Evolutionary conservation across 164 flowering plant species (phyloP), one percentile per base, ranked within the genome.

Genomic region (Akebia trifoliata): DNA sequence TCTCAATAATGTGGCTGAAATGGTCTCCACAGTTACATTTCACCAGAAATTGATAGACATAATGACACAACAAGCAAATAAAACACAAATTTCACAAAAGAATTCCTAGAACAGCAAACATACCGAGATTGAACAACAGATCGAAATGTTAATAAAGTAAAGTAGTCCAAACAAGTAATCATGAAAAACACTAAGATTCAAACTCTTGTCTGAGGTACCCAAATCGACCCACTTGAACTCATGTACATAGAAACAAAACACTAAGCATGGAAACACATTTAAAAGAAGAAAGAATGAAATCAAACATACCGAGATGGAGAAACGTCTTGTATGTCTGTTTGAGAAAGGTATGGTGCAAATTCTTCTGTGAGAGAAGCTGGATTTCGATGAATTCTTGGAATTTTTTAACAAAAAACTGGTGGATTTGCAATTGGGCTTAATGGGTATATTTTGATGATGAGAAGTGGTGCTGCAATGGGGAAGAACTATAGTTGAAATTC

Each of bases 261-360:
- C 1, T 45, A 12, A 2, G 40, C 29, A 20, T 20, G 15, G 18
- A 21, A 24, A 12, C 20, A 48, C 15, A 45, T 21, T 2, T 28
- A 12, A 4, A 50, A 10, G 18, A 52, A 15, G 22, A 4, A 20
- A 17, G 4, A 39, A 32, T n/a, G n/a, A 60, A 61, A 69, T 0
- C 20, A 57, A 42, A 37, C 64, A 45, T 71, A 81, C 86, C 83
- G 70, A 29, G 67, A 72, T 69, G 29, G 76, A 57, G 28, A 61
- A 54, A 38, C 44, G 72, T 56, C 63, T 56, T 21, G 21, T 2
- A 20, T 52, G 64, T 25, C 35, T 32, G 22, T 18, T 59, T 5
- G 57, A 6, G 4, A 38, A 39, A 25, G 51, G 54, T 17, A 17
- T 65, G 5, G 54, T 43, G 68, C 54, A 32, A 44, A 52, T 59